Conservation (phyloP, 2,329 filamentous ascomycete genomes). For the Zymoseptoria tritici region DNA sequence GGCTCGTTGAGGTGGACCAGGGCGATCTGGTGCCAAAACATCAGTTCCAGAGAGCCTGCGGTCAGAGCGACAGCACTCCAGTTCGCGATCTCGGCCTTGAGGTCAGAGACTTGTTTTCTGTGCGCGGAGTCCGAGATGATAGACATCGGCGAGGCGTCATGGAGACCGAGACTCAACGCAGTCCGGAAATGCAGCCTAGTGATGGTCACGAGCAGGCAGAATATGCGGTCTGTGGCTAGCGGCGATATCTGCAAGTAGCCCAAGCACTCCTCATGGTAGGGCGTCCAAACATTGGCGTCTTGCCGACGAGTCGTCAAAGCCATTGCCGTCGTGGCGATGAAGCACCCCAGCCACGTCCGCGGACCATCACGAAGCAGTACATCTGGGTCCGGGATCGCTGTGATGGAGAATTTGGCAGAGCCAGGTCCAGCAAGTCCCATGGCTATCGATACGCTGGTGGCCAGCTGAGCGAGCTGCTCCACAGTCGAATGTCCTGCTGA, state of each 20-base stretch:
- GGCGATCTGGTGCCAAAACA: constrained; percentile 9
- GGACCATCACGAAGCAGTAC: constrained; percentile 2
- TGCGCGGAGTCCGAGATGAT: not conserved
- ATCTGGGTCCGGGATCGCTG: constrained; percentile 3
- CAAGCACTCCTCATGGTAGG: constrained; percentile 14
- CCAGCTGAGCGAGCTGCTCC: constrained; percentile 73
- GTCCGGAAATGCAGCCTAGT: constrained; percentile 10
- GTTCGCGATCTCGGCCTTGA: constrained; percentile 7
- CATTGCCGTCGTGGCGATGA: constrained; percentile 9
- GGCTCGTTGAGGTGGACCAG: constrained; percentile 17
- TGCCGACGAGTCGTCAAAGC: constrained; percentile 11
- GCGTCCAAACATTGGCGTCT: constrained; percentile 14
- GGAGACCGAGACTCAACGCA: constrained; percentile 4
- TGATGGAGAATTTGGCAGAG: not conserved
- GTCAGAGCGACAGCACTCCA: constrained; percentile 7
- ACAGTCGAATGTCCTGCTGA: constrained; percentile 63
- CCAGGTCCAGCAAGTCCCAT: constrained; percentile 55
- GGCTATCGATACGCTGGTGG: constrained; percentile 71
- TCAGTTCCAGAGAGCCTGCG: constrained; percentile 6
- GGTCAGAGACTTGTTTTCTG: constrained; percentile 4
- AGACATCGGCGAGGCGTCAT: constrained; percentile 2
- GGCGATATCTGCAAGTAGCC: constrained; percentile 1
- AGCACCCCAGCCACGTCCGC: constrained; percentile 17
- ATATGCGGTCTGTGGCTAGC: constrained; percentile 3
- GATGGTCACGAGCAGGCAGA: constrained; percentile 12